These are phyloP conservation scores for Persicaria tinctoria DNA, from an alignment of 148 eudicot genomes.

Conservation along the genomic window DNA sequence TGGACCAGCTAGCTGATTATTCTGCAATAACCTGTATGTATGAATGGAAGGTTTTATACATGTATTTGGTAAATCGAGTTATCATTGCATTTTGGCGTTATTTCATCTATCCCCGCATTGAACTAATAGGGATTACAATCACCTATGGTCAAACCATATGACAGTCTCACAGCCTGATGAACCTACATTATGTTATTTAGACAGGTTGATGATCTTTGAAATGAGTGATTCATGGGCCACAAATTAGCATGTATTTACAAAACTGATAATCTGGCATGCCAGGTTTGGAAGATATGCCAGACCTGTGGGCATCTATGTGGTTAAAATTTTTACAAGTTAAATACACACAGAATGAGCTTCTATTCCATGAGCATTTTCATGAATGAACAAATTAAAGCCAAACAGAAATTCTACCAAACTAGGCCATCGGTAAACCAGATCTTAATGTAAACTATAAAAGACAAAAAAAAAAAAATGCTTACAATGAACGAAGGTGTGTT, in stretches of 20 bases:
- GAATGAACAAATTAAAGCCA: neutral
- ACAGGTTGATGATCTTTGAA: too few species aligned
- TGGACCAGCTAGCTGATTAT: constrained; percentile 61
- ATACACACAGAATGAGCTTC: neutral
- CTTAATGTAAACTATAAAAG: neutral
- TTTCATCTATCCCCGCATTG: neutral
- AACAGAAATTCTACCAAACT: neutral
- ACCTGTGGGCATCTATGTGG: neutral
- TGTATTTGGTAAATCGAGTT: neutral
- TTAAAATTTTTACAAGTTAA: neutral
- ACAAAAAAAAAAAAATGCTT: constrained; percentile 17
- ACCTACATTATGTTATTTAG: too few species aligned
- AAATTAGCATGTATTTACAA: neutral
- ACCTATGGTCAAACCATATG: neutral
- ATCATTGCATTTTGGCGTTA: neutral
- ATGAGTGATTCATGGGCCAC: neutral
- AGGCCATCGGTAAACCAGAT: neutral
- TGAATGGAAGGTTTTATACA: neutral
- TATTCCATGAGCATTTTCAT: neutral
- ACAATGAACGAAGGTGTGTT: constrained; percentile 72
- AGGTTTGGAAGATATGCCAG: neutral
- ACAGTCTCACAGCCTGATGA: too few species aligned
- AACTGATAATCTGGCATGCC: neutral
- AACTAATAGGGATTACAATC: neutral
- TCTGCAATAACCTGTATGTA: constrained; percentile 70